A percentile compares a stretch with the other conserved stretches of the same genome.
phyloP scores from a whole-genome alignment of 805 yeast species.

The Candida michaelii region DNA sequence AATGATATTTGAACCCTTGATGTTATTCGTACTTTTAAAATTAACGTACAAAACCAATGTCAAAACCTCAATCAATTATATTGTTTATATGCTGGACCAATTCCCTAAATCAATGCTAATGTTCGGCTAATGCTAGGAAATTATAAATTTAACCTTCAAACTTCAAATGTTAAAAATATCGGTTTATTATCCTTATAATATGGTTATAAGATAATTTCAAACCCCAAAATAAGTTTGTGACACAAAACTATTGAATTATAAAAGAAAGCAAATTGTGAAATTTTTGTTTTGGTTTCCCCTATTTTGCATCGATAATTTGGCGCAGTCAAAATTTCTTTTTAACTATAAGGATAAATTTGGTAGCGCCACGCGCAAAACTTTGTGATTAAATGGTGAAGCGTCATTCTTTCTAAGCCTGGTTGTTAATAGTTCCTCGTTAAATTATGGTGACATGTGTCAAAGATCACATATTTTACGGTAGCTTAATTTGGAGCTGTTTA shows the following conservation, averaged over 20 bases:
- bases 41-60: no score
- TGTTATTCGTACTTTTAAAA: no score
- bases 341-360: conserved; percentile 1
- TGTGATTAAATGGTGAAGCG: background rate
- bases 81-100: no score
- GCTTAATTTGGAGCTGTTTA: no score
- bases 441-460: background rate
- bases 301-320: conserved; percentile 6
- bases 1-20: no score
- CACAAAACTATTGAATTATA: background rate
- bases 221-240: background rate
- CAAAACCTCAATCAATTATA: no score
- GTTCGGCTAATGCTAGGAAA: background rate
- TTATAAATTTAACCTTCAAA: no score
- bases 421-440: no score
- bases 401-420: no score
- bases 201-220: background rate
- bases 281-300: conserved; percentile 7
- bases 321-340: conserved; percentile 2
- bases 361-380: conserved; percentile 4
- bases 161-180: background rate
- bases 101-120: no score
- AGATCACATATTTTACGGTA: no score
- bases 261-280: conserved; percentile 3
- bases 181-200: no score